Evolutionary conservation across 768 basidiomycete species (phyloP).

Genomic region (Roridomyces roridus): DNA sequence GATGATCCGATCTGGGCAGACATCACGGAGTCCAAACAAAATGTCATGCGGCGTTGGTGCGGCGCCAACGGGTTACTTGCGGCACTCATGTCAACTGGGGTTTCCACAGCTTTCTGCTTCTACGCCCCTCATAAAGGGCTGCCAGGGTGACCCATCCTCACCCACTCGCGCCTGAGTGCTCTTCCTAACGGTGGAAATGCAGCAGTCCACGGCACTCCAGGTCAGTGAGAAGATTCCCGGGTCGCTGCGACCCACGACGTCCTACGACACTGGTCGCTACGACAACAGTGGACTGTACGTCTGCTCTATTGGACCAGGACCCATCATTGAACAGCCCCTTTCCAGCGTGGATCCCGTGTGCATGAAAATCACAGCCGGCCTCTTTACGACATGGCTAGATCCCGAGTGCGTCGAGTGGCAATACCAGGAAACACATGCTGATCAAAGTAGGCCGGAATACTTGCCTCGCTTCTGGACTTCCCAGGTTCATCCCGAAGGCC

Average conservation of each 20-base stretch:
- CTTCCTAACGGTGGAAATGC: not conserved
- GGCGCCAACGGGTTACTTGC: not conserved
- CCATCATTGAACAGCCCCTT: not conserved
- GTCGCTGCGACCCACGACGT: not conserved
- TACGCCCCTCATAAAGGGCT: no score
- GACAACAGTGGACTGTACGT: constrained; percentile 12
- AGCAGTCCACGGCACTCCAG: not conserved
- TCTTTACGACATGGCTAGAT: constrained; percentile 5
- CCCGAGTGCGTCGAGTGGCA: constrained; percentile 7
- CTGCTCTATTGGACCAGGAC: not conserved
- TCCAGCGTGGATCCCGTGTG: constrained; percentile 1
- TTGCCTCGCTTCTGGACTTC: constrained; percentile 55
- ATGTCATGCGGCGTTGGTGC: not conserved
- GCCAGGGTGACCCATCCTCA: no score
- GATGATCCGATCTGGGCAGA: no score
- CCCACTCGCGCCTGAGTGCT: no score
- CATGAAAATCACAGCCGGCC: constrained; percentile 10
- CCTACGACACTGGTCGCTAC: constrained; percentile 3
- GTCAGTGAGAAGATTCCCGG: not conserved
- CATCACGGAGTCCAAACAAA: no score
- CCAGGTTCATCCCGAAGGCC: constrained; percentile 65
- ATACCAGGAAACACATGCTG: not conserved
- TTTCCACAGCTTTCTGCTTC: no score
- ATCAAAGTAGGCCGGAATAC: constrained; percentile 30
- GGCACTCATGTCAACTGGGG: no score